Base-by-base conservation (phyloP, 2,329 filamentous ascomycete species). In the Aspergillus sp. region DNA sequence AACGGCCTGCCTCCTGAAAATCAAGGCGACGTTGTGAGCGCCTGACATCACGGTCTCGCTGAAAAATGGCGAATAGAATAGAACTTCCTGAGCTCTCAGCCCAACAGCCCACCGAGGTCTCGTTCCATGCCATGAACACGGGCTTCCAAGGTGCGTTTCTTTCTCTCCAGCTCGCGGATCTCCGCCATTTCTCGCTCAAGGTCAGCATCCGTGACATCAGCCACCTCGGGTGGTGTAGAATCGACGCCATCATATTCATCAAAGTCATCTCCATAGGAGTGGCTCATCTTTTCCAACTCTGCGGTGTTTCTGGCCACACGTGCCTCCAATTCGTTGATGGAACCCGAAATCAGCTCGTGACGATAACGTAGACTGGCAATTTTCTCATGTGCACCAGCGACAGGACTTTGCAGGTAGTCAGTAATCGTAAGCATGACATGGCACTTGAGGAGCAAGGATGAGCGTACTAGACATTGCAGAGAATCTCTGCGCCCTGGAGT, bases 401-500 rank as follows among this genome's bases (percentile, higher is more conserved):
- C 84, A 36, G 91, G 89, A 72, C 84, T 86, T 57, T 23, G n/a
- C 5, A 42, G 54, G 51, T 65, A 67, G 62, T 71, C 62, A 57
- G 56, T 39, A 50, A 21, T 44, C 5, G n/a, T n/a, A 48, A 50
- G 27, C 21, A 55, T 17, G 23, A 7, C 8, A 32, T 4, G 27
- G 19, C 3, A 10, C 3, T 30, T 3, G 15, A 21, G 61, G 52
- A 36, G 4, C 15, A 8, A 55, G 56, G 38, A 7, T 13, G 42
- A 8, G 77, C 83, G 62, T 75, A 87, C 84, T 97, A 98, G 27
- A 97, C 93, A 48, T 85, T 85, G 68, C 92, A 93, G 30, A 98
- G 84, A 81, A 92, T 96, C 81, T 97, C 92, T 0, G 93, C 94
- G 0, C 94, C 93, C 56, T 86, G 83, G 21, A 99, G 82, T 30